Conservation (phyloP, 345 rosid genomes). For the Citrus sinensis region DVS_A1.0 CM039163.1:14165001-14165500, state of each 20-base stretch:
- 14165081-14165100: not conserved
- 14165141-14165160: not conserved
- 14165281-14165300: slow-evolving; percentile 66
- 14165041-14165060: too few species aligned
- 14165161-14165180: slow-evolving; percentile 49
- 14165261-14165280: slow-evolving; percentile 31
- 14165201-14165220: slow-evolving; percentile 31
- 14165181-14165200: slow-evolving; percentile 56
- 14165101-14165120: not conserved
- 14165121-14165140: not conserved
- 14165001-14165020: too few species aligned
- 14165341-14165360: slow-evolving; percentile 4
- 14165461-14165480: slow-evolving; percentile 63
- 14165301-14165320: slow-evolving; percentile 74
- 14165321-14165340: slow-evolving; percentile 44
- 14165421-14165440: slow-evolving; percentile 25
- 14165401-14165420: slow-evolving; percentile 14
- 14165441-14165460: slow-evolving; percentile 20
- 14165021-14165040: too few species aligned
- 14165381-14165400: slow-evolving; percentile 23
- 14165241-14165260: slow-evolving; percentile 4
- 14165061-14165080: not conserved
- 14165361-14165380: slow-evolving; percentile 14
- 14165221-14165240: slow-evolving; percentile 10
- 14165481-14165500: slow-evolving; percentile 69